Conservation (phyloP, 495 filamentous ascomycete genomes). For the Penicillium bialowiezense region DNA sequence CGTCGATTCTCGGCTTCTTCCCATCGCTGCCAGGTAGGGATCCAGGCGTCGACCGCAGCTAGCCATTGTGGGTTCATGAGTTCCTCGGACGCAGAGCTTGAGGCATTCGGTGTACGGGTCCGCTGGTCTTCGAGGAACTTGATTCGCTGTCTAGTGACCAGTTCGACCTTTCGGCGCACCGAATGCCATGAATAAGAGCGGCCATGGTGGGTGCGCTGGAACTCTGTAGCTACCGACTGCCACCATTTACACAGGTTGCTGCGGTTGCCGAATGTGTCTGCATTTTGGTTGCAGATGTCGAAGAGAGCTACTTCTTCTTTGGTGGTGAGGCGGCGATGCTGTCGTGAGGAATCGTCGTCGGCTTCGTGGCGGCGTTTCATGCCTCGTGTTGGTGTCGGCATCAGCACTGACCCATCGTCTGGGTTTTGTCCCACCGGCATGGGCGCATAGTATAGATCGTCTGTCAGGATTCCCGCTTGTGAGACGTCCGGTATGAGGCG, state of each 20-base stretch:
- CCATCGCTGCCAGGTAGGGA: conserved; percentile 44
- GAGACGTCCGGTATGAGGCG: neutral
- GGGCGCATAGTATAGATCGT: conserved; percentile 6
- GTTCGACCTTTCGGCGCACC: conserved; percentile 45
- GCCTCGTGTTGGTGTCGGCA: conserved; percentile 4
- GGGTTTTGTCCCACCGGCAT: conserved; percentile 5
- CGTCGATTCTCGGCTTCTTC: conserved; percentile 37
- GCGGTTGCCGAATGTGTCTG: conserved; percentile 39
- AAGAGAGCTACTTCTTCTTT: conserved; percentile 44
- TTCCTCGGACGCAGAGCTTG: conserved; percentile 17
- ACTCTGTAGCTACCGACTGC: conserved; percentile 40
- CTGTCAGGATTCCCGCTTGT: neutral
- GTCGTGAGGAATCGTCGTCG: conserved; percentile 23
- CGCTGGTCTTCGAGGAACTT: conserved; percentile 39
- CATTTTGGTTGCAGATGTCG: conserved; percentile 42
- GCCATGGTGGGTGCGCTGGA: conserved; percentile 34
- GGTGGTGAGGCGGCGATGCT: conserved; percentile 43
- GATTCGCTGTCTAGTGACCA: conserved; percentile 44
- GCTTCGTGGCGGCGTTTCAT: conserved; percentile 14
- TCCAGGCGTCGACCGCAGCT: conserved; percentile 40
- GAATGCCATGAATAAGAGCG: conserved; percentile 48
- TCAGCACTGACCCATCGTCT: neutral
- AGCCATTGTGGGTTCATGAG: conserved; percentile 41
- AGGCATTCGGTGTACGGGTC: conserved; percentile 8
- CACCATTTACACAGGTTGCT: conserved; percentile 50